These are phyloP conservation scores for Populus trichocarpa DNA, from an alignment of 441 rosid genomes.

Conservation along the genomic window DNA sequence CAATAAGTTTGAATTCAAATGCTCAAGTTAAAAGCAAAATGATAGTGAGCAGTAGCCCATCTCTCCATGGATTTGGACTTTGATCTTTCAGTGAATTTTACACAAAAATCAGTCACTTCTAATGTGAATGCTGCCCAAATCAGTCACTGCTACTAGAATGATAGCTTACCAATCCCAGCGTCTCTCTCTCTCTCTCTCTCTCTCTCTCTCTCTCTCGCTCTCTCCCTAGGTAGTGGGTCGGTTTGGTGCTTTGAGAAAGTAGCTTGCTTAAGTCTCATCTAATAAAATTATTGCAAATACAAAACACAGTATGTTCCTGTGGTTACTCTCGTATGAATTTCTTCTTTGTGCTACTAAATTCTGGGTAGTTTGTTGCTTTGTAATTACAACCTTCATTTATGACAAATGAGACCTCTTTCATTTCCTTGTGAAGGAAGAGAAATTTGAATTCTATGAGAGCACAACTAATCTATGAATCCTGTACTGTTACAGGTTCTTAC, in stretches of 20 bases:
- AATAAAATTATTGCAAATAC: not conserved
- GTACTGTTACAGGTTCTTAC: not conserved
- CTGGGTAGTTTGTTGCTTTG: not conserved
- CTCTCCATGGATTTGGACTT: conserved; percentile 2
- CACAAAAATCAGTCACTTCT: not conserved
- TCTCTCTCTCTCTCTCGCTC: too few species aligned
- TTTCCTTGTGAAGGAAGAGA: not conserved
- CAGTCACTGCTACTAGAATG: not conserved
- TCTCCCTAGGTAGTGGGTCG: not conserved
- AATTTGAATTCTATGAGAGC: not conserved
- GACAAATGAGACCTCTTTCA: not conserved
- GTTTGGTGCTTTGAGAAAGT: not conserved
- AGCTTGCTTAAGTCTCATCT: too few species aligned
- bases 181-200: too few species aligned
- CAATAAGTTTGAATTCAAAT: conserved; percentile 16
- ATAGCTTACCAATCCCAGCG: not conserved
- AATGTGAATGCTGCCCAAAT: not conserved
- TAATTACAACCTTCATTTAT: not conserved
- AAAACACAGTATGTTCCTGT: not conserved
- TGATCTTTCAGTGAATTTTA: conserved; percentile 5
- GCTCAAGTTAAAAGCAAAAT: conserved; percentile 22
- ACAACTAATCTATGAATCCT: not conserved
- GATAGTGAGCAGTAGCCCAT: not conserved
- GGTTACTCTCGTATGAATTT: not conserved
- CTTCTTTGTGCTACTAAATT: not conserved